phyloP scores from a whole-genome alignment of 805 yeast genomes.

The Cyberlindnera sargentensis region DNA sequence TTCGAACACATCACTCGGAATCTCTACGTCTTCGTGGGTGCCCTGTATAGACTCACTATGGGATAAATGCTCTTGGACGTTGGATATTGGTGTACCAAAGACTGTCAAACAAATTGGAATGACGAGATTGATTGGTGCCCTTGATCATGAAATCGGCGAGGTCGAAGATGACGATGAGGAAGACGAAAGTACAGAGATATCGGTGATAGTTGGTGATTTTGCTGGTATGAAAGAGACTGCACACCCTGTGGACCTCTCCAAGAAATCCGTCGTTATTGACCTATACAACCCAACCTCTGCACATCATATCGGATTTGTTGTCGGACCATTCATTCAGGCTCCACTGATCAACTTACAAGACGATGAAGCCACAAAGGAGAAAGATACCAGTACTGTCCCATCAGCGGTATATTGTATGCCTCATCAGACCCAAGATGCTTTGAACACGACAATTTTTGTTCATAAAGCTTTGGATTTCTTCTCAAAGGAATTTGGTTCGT shows the following conservation, averaged over 20 bases:
- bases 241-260: conserved; percentile 67
- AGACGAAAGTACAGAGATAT: conserved; percentile 38
- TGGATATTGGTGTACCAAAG: conserved; percentile 80
- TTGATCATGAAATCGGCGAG: conserved; percentile 14
- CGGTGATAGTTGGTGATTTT: conserved; percentile 66
- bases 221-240: conserved; percentile 61
- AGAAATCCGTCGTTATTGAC: conserved; percentile 68
- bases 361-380: conserved; percentile 29
- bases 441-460: conserved; percentile 70
- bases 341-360: conserved; percentile 41
- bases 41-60: conserved; percentile 89
- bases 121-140: conserved; percentile 27
- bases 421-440: conserved; percentile 45
- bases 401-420: conserved; percentile 60
- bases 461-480: conserved; percentile 76
- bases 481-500: conserved; percentile 86
- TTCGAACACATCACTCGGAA: conserved; percentile 65
- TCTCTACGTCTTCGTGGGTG: conserved; percentile 93
- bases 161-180: conserved; percentile 27
- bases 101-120: conserved; percentile 63
- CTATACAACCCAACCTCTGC: conserved; percentile 83
- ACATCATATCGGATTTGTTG: conserved; percentile 92
- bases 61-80: conserved; percentile 88
- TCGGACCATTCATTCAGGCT: conserved; percentile 75
- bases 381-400: conserved; percentile 38